These are phyloP conservation scores for Chrysophaeum taylorii DNA, from an alignment of 352 stramenopile species.

Conservation along the genomic window DNA sequence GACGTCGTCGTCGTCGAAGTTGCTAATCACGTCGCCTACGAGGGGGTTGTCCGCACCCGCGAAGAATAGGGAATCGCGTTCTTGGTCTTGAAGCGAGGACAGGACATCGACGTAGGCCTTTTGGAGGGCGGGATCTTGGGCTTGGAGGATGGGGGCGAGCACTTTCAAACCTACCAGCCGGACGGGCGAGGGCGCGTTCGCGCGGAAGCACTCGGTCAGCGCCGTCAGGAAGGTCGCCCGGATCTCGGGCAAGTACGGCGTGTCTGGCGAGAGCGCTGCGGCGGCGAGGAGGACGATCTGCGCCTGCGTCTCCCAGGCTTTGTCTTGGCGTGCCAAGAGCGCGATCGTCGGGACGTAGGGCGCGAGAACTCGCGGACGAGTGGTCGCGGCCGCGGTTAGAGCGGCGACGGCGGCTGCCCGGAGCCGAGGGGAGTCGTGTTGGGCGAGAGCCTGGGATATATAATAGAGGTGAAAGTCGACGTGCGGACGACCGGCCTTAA, in stretches of 20 bases:
- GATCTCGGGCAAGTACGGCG: not conserved
- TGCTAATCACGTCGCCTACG: too few species aligned
- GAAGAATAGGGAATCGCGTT: too few species aligned
- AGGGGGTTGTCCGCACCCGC: too few species aligned
- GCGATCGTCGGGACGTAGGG: slow-evolving; percentile 41
- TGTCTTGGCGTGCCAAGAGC: slow-evolving; percentile 41
- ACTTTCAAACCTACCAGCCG: slow-evolving; percentile 4
- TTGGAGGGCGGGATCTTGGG: not conserved
- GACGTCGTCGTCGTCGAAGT: too few species aligned
- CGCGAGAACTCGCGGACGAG: slow-evolving; percentile 34
- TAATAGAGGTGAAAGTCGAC: slow-evolving; percentile 70
- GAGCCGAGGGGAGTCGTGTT: slow-evolving; percentile 55
- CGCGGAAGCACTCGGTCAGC: not conserved
- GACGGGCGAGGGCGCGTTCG: not conserved
- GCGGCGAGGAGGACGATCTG: slow-evolving; percentile 56
- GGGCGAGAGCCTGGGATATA: slow-evolving; percentile 60
- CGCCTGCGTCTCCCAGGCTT: slow-evolving; percentile 61
- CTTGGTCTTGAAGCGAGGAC: too few species aligned
- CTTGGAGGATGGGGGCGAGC: slow-evolving; percentile 9
- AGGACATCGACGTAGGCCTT: not conserved
- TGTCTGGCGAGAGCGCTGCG: slow-evolving; percentile 39
- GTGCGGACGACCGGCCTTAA: slow-evolving; percentile 26
- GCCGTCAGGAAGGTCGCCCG: not conserved
- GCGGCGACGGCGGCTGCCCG: slow-evolving; percentile 54
- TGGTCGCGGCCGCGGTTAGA: not conserved